A percentile compares a stretch with the other conserved stretches of the same genome.
phyloP scores from a whole-genome alignment of 2,329 filamentous ascomycete species.

The Sporothrix humicola region DNA sequence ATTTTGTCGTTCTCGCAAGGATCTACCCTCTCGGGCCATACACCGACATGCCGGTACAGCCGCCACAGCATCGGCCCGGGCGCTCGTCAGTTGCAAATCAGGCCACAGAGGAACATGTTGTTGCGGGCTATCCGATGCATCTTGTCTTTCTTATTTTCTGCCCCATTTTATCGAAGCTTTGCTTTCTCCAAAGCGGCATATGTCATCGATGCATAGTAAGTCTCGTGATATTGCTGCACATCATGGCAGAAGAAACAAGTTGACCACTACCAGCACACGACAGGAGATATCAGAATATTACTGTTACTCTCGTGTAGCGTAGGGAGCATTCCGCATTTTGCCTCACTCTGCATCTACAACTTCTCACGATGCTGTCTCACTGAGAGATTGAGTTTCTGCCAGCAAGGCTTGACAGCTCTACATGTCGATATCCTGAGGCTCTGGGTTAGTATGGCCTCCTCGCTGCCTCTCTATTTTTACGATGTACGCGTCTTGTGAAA shows the following conservation, averaged over 20 bases:
- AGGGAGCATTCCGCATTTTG: no score
- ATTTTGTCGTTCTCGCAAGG: neutral
- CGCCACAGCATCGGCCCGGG: neutral
- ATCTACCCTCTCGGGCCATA: neutral
- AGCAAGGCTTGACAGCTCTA: no score
- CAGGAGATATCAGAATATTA: neutral
- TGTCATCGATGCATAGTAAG: neutral
- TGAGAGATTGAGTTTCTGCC: neutral
- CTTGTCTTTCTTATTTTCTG: neutral
- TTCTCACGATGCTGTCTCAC: neutral
- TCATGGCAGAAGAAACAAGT: neutral
- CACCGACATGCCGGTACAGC: neutral
- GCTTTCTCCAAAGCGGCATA: neutral
- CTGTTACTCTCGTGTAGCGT: neutral
- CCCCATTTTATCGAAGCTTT: neutral
- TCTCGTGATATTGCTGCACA: conserved; percentile 20
- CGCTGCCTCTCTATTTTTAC: no score
- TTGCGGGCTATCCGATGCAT: neutral
- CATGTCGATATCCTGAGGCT: neutral
- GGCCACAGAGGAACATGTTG: neutral
- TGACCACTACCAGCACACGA: neutral
- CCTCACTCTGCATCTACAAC: neutral
- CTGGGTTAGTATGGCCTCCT: no score
- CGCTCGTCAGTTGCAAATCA: neutral
- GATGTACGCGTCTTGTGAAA: no score